phyloP scores from a whole-genome alignment of 352 stramenopile species.

The Pythium rishiriense region DNA sequence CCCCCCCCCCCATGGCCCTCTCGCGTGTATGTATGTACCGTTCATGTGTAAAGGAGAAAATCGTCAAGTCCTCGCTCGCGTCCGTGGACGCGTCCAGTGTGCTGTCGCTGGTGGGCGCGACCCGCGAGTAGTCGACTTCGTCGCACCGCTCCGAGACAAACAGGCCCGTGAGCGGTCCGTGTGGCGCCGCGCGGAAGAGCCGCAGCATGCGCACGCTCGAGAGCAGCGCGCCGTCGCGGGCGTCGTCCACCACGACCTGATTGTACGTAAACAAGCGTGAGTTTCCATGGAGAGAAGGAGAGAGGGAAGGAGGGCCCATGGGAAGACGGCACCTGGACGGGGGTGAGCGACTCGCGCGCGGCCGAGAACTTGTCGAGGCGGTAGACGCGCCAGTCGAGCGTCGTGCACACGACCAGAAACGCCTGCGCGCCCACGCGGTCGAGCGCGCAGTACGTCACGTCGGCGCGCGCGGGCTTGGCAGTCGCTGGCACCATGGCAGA shows the following conservation, averaged over 20 bases:
- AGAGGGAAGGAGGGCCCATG: too few relatives aligned
- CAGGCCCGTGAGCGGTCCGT: constrained; percentile 36
- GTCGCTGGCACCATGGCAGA: constrained; percentile 3
- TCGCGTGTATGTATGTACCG: constrained; percentile 31
- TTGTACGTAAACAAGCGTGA: constrained; percentile 1
- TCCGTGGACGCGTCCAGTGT: not conserved
- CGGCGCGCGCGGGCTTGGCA: constrained; percentile 23
- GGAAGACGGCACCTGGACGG: constrained; percentile 88
- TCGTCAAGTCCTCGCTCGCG: constrained; percentile 44
- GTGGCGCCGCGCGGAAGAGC: constrained; percentile 38
- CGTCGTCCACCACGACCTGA: constrained; percentile 48
- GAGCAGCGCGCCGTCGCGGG: constrained; percentile 44
- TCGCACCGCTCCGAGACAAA: constrained; percentile 56
- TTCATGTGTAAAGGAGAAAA: constrained; percentile 56
- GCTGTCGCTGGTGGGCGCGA: constrained; percentile 34
- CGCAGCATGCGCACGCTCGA: constrained; percentile 58
- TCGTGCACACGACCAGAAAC: constrained; percentile 64
- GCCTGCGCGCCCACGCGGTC: constrained; percentile 50
- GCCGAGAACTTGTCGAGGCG: constrained; percentile 54
- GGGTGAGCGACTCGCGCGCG: constrained; percentile 54
- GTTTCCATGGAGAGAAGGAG: too few relatives aligned
- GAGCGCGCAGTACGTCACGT: constrained; percentile 68
- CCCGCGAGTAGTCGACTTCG: constrained; percentile 33
- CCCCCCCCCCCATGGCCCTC: too few relatives aligned
- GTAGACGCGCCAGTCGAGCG: constrained; percentile 54